A percentile compares a stretch with the other conserved stretches of the same genome.
Conservation (phyloP, 352 stramenopile species). For the Blastocystis sp. region DNA sequence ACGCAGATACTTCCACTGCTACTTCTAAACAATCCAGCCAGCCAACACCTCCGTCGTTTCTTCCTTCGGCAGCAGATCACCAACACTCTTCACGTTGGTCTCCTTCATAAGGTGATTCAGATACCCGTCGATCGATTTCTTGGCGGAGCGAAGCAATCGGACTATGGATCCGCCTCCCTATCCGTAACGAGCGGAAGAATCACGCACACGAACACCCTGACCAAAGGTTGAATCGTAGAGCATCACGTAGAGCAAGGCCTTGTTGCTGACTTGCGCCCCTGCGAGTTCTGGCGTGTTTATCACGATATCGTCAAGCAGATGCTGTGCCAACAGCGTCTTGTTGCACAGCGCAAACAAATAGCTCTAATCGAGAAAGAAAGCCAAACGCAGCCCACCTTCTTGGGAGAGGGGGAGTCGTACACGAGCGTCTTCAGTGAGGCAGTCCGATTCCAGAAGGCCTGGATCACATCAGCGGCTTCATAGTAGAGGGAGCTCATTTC, state of each 20-base stretch:
- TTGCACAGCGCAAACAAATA: slow-evolving; percentile 79
- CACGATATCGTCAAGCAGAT: slow-evolving; percentile 72
- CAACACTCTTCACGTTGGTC: slow-evolving; percentile 78
- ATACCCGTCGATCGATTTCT: slow-evolving; percentile 79
- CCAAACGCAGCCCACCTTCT: slow-evolving; percentile 80
- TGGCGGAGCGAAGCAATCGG: slow-evolving; percentile 73
- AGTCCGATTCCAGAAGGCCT: slow-evolving; percentile 71
- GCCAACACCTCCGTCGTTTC: slow-evolving; percentile 75
- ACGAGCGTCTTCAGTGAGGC: slow-evolving; percentile 81
- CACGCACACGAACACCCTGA: slow-evolving; percentile 63
- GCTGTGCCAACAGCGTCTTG: slow-evolving; percentile 78
- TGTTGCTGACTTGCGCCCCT: slow-evolving; percentile 1
- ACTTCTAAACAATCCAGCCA: slow-evolving; percentile 76
- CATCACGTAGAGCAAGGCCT: slow-evolving; percentile 78
- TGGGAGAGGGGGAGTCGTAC: slow-evolving; percentile 73
- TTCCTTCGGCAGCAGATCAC: slow-evolving; percentile 79
- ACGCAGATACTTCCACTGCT: slow-evolving; percentile 70
- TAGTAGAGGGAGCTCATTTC: slow-evolving; percentile 35
- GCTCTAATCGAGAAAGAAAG: slow-evolving; percentile 80
- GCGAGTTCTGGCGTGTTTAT: not conserved
- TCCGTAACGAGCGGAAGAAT: slow-evolving; percentile 70
- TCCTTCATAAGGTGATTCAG: slow-evolving; percentile 78
- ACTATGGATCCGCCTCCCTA: slow-evolving; percentile 76
- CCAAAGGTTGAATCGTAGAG: slow-evolving; percentile 83
- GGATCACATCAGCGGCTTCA: slow-evolving; percentile 48